Conservation (phyloP, 345 rosid genomes). For the Dovyalis caffra region DNA sequence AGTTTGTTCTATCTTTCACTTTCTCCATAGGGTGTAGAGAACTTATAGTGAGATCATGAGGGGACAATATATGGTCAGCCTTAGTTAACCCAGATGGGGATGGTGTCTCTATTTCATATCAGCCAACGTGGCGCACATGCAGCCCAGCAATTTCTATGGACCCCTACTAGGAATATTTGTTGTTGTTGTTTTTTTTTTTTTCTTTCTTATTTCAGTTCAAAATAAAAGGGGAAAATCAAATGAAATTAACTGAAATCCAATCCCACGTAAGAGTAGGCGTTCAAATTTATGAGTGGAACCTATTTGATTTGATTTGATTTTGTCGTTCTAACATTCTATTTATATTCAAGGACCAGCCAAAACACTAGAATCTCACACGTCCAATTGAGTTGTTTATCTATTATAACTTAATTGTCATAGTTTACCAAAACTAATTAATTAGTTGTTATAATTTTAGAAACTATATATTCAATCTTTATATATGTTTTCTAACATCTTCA, state of each 20-base stretch:
- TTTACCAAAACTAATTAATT: no score
- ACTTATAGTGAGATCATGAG: not conserved
- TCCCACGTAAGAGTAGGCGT: not conserved
- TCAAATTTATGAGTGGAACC: not conserved
- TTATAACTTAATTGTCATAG: no score
- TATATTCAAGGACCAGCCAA: not conserved
- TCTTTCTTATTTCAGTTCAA: not conserved
- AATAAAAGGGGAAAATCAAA: not conserved
- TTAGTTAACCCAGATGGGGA: slow-evolving; percentile 28
- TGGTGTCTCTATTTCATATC: slow-evolving; percentile 27
- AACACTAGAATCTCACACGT: not conserved
- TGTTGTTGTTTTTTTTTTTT: not conserved
- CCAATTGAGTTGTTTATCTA: no score
- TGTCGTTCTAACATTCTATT: not conserved
- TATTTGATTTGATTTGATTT: no score
- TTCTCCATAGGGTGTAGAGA: not conserved
- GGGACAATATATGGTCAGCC: slow-evolving; percentile 38
- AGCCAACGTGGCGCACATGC: slow-evolving; percentile 60
- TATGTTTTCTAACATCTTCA: no score
- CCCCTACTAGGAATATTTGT: not conserved
- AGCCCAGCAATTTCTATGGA: slow-evolving; percentile 21
- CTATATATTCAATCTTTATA: no score
- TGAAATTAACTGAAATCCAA: not conserved
- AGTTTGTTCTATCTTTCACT: slow-evolving; percentile 6
- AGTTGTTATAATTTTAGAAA: no score